Conservation (phyloP, 1,284 basidiomycete genomes). For the Cryptococcus depauperatus region DNA sequence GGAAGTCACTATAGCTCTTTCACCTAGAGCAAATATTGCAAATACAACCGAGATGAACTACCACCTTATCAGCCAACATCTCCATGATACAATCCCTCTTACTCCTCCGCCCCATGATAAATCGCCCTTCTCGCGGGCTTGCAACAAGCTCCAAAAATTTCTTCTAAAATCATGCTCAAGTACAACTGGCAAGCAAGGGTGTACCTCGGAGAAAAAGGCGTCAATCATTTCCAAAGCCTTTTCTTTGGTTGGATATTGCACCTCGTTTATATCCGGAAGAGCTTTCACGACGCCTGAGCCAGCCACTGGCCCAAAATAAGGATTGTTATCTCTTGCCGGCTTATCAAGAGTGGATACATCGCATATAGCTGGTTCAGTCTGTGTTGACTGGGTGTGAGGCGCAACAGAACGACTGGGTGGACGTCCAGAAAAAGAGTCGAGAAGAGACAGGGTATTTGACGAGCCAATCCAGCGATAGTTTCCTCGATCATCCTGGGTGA, state of each 20-base stretch:
- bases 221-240: conserved; percentile 77
- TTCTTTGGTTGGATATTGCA: conserved; percentile 73
- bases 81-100: conserved; percentile 1
- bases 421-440: conserved; percentile 63
- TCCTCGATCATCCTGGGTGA: conserved; percentile 78
- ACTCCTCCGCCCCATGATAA: conserved; percentile 14
- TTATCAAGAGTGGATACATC: conserved; percentile 45
- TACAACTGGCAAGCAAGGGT: conserved; percentile 74
- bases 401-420: not conserved
- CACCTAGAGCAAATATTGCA: conserved; percentile 71
- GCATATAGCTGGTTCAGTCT: conserved; percentile 5
- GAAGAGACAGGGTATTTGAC: conserved; percentile 80
- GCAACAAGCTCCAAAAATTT: conserved; percentile 65
- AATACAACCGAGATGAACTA: conserved; percentile 78
- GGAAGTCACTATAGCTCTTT: conserved; percentile 50
- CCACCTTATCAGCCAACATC: not conserved
- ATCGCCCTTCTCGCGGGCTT: conserved; percentile 43
- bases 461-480: conserved; percentile 87
- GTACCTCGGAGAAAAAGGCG: conserved; percentile 72
- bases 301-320: conserved; percentile 79
- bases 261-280: conserved; percentile 72
- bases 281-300: conserved; percentile 79
- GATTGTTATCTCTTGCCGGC: conserved; percentile 54
- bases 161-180: conserved; percentile 71
- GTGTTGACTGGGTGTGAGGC: conserved; percentile 6